Conservation (phyloP, 2,329 filamentous ascomycete genomes). For the Emergomyces orientalis region DNA sequence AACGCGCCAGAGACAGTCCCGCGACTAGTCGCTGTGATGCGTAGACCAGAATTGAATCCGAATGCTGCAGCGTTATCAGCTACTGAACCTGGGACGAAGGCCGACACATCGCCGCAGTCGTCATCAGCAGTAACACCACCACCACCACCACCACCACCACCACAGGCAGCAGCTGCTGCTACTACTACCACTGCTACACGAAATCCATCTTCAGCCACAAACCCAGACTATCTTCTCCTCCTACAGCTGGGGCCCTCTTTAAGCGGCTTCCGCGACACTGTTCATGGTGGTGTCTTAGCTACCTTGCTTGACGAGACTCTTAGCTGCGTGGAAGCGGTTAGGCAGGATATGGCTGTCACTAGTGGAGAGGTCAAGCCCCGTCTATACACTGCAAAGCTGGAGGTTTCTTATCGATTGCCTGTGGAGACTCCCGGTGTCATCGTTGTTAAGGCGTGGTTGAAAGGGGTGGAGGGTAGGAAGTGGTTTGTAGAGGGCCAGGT, state of each 20-base stretch:
- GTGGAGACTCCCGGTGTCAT: slow-evolving; percentile 65
- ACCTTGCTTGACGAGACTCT: slow-evolving; percentile 45
- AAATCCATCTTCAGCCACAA: neutral
- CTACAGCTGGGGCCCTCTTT: slow-evolving; percentile 14
- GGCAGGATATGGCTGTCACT: neutral
- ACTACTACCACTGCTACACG: neutral
- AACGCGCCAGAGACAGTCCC: slow-evolving; percentile 17
- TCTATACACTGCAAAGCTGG: slow-evolving; percentile 64
- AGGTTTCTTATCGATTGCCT: slow-evolving; percentile 71
- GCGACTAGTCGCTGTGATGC: slow-evolving; percentile 13
- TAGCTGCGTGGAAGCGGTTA: slow-evolving; percentile 51
- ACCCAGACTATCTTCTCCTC: slow-evolving; percentile 15
- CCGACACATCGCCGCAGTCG: neutral
- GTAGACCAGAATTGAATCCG: slow-evolving; percentile 6
- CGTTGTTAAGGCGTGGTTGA: slow-evolving; percentile 69
- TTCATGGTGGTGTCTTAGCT: slow-evolving; percentile 17
- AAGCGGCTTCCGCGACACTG: slow-evolving; percentile 14
- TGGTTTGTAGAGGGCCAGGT: slow-evolving; percentile 86
- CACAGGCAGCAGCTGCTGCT: neutral
- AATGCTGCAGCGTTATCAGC: neutral
- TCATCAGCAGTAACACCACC: too few relatives aligned
- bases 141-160: neutral
- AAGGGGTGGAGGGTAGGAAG: slow-evolving; percentile 82
- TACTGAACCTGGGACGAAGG: neutral
- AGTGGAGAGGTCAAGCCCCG: neutral